Conservation (phyloP, 768 basidiomycete species). For the Suillus occidentalis region DNA sequence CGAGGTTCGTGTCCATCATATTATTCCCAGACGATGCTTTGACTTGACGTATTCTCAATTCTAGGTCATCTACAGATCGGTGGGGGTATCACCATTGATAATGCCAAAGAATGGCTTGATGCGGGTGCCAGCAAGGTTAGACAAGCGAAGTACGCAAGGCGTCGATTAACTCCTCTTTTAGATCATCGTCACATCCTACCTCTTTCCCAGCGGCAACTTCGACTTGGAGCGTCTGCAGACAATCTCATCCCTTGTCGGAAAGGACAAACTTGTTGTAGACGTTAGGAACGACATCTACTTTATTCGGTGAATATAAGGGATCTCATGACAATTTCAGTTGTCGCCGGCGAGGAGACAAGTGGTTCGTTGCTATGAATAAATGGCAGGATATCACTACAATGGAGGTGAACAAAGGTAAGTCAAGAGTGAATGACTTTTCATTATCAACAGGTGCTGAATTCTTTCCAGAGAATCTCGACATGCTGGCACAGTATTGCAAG, state of each 20-base stretch:
- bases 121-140: slow-evolving; percentile 87
- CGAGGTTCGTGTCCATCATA: slow-evolving; percentile 48
- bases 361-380: slow-evolving; percentile 98
- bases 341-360: slow-evolving; percentile 68
- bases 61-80: slow-evolving; percentile 86
- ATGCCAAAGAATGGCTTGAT: slow-evolving; percentile 83
- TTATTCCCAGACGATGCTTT: slow-evolving; percentile 11
- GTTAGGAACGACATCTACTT: slow-evolving; percentile 62
- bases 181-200: slow-evolving; percentile 97
- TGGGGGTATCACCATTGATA: slow-evolving; percentile 83
- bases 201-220: slow-evolving; percentile 86
- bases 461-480: slow-evolving; percentile 64
- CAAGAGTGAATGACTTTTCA: background rate
- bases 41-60: slow-evolving; percentile 10
- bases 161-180: slow-evolving; percentile 33
- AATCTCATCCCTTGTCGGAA: slow-evolving; percentile 67
- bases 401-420: slow-evolving; percentile 78
- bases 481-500: slow-evolving; percentile 84
- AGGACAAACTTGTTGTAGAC: slow-evolving; percentile 89
- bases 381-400: slow-evolving; percentile 97
- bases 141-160: background rate
- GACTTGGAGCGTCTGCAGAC: slow-evolving; percentile 66
- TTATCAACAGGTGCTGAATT: slow-evolving; percentile 1
- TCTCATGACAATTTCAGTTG: slow-evolving; percentile 54
- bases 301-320: too few species aligned